Conservation (phyloP, 768 basidiomycete species). For the Termitomyces sp. region DNA sequence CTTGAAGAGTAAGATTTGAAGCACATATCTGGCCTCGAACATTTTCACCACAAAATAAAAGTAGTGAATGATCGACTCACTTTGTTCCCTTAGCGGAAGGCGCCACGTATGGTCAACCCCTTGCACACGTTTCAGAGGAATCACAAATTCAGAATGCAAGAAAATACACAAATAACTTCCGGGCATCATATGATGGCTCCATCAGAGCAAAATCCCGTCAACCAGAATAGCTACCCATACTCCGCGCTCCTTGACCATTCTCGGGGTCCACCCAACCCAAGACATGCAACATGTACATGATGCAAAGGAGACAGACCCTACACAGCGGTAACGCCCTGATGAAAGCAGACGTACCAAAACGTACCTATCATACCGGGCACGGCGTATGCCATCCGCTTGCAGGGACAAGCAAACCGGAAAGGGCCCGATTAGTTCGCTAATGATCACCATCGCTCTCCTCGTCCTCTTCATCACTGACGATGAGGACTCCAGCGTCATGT, state of each 20-base stretch:
- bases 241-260: neutral
- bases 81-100: conserved; percentile 11
- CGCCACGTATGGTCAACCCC: conserved; percentile 7
- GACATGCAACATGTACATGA: neutral
- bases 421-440: neutral
- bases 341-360: conserved; percentile 6
- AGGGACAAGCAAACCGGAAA: neutral
- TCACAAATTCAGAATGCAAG: conserved; percentile 9
- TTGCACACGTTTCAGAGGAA: conserved; percentile 14
- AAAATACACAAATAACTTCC: conserved; percentile 18
- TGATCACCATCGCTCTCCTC: conserved; percentile 16
- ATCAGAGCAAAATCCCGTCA: neutral
- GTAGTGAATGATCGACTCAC: conserved; percentile 8
- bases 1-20: neutral
- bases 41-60: conserved; percentile 5
- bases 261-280: neutral
- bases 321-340: neutral
- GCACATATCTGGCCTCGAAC: neutral
- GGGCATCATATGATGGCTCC: neutral
- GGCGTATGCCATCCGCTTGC: neutral
- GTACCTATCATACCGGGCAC: conserved; percentile 8
- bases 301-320: neutral
- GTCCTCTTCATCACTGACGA: conserved; percentile 33
- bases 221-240: neutral
- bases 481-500: conserved; percentile 34